Base-by-base conservation (phyloP, 2,329 filamentous ascomycete genomes). In the Colletotrichum lupini region DNA sequence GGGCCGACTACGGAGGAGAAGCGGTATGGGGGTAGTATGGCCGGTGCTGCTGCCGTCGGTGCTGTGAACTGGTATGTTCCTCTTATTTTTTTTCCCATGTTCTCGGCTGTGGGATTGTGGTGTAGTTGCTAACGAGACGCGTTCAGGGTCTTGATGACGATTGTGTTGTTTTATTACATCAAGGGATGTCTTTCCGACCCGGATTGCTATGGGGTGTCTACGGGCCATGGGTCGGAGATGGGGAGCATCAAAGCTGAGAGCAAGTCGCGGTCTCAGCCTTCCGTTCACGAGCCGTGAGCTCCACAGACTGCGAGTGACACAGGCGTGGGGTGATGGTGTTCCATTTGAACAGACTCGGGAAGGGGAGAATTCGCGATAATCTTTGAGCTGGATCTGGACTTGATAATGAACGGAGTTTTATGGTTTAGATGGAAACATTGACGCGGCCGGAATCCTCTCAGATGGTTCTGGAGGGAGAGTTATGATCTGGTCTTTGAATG, bases 11-110 rank as follows among this genome's bases (percentile, higher is more conserved):
- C 58, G 60, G 67, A 56, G 22, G 64, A 67, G 5, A 69, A 70
- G 55, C 61, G 63, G 32, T 77, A 75, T 52, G 67, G 83, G 42
- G 76, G 78, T 26, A 81, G 80, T 5, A 77, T 86, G 59, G 84
- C 80, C 11, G 85, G 80, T 22, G 82, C 77, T 49, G 83, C 85
- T 24, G 84, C 79, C 35, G 67, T 87, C 6, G 85, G 85, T 4
- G 84, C 83, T 11, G 24, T 85, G 19, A 77, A 79, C 19, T 87
- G 85, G 83, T 84, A 68, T 68, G 80, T 77, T 14, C 3, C 11
- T 3, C 59, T 8, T n/a, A n/a, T n/a, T n/a, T 19, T 46, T 32
- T n/a, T 28, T 52, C 24, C 8, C 32, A 35, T n/a, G 16, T 32
- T 4, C 5, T 6, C 22, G 49, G 6, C 7, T 46, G 3, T 30